Evolutionary conservation across 31 red algal species (phyloP), one percentile per base, ranked within the genome.

Genomic region (Bonnemaisonia californica): DNA sequence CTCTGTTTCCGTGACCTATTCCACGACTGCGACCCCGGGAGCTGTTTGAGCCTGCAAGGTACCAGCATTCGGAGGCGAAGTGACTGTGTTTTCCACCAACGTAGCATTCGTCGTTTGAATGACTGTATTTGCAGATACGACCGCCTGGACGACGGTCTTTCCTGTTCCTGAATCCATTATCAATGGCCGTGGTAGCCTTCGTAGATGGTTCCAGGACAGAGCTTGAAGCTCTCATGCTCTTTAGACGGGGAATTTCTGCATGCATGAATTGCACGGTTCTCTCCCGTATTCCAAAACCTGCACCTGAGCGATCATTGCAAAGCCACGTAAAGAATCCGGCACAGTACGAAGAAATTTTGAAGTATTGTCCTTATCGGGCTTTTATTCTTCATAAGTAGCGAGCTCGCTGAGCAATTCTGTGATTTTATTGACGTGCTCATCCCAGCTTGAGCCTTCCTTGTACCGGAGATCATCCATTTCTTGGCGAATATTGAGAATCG

Each of bases 371-470:
- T 69, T 69, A 4, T 29, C 33, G 8, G 29, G 23, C 22, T 37
- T 27, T 19, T 69, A 27, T 32, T 69, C 64, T 37, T 36, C 0
- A 11, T 69, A 36, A 19, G 64, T 69, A 32, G 29, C 0, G 0
- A 69, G 26, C 29, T 69, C 39, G 9, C 5, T 32, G 33, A 33
- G 64, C 8, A 69, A 34, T 69, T 31, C 64, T 11, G 64, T 69
- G 33, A 69, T 37, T 33, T 69, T 69, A 33, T 69, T 69, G n/a
- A 69, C 64, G 19, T 69, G 64, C 9, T 0, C 64, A 19, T 69
- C 64, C 64, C 1, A 69, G 19, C 1, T 69, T 4, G 13, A 22
- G 12, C 13, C 13, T 38, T 69, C 64, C 1, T 69, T 33, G 29
- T 38, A 69, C 0, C 24, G 64, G 0, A 69, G 64, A 36, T 69